phyloP scores from a whole-genome alignment of 2,329 filamentous ascomycete genomes.

The Botrytis fragariae region DNA sequence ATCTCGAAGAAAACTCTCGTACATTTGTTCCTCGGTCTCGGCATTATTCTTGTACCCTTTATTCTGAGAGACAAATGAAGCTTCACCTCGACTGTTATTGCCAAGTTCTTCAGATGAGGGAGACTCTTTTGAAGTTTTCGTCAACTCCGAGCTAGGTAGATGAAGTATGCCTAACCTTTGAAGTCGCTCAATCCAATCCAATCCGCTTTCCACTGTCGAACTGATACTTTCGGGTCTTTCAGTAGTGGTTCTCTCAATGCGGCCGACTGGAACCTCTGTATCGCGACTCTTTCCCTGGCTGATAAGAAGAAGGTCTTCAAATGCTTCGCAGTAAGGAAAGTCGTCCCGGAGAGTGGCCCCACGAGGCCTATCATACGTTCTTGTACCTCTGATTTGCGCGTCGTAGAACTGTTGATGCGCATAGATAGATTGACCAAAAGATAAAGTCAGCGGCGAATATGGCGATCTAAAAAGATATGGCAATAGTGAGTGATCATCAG shows the following conservation, averaged over 20 bases:
- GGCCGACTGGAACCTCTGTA: not conserved
- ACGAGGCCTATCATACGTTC: too few relatives aligned
- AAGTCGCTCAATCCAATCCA: slow-evolving; percentile 26
- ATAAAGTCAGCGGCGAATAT: slow-evolving; percentile 36
- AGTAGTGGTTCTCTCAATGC: not conserved
- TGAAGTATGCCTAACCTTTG: slow-evolving; percentile 16
- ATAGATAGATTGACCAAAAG: slow-evolving; percentile 10
- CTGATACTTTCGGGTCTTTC: not conserved
- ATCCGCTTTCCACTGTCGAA: not conserved
- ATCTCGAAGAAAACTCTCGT: slow-evolving; percentile 28
- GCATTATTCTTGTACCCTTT: slow-evolving; percentile 3
- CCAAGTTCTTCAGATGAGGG: not conserved
- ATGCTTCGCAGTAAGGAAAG: slow-evolving; percentile 35
- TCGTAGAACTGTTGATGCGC: not conserved
- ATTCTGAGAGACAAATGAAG: not conserved
- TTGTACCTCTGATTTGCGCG: not conserved
- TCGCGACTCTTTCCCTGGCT: slow-evolving; percentile 20
- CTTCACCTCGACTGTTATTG: not conserved
- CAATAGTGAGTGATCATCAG: slow-evolving; percentile 32
- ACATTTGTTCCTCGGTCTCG: slow-evolving; percentile 36
- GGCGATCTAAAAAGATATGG: slow-evolving; percentile 38
- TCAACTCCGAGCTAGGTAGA: not conserved
- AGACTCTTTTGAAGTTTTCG: not conserved
- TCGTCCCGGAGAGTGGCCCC: slow-evolving; percentile 11
- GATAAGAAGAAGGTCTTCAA: slow-evolving; percentile 36